Base-by-base conservation (phyloP, 2,329 filamentous ascomycete genomes). In the Chaetomium globosum region DNA sequence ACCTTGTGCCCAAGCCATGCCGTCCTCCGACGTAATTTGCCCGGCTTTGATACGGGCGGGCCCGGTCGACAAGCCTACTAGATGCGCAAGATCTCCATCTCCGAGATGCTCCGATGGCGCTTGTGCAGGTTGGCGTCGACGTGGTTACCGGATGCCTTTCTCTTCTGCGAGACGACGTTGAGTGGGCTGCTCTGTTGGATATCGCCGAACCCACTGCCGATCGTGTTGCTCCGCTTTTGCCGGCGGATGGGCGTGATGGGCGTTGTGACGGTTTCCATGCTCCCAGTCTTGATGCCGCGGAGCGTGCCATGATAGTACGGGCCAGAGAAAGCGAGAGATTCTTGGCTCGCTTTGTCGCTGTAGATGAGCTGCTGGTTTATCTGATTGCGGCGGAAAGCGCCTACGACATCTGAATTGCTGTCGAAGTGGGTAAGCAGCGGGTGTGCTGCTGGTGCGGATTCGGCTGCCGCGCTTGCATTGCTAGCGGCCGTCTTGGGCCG, bases 361-460 rank as follows among this genome's bases (percentile, higher is more conserved):
- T 84, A 76, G 65, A 87, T 85, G 66, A 87, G 79, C 70, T 86
- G 83, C 73, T 85, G 82, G 73, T 86, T 85, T 80, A 81, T 87
- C 74, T 85, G 87, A 75, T 85, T 88, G 69, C 81, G 86, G 63
- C 90, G 90, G 81, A 95, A 96, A 1, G 91, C 89, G 46, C 90
- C 90, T 43, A 95, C 90, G 16, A 89, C 86, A 64, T 88, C 85
- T 9, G 82, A 77, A 65, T 86, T 85, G 69, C 87, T 85, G 72
- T 89, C 87, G 48, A 93, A 86, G 70, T 89, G 88, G 61, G 83
- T 82, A n/a, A 90, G 78, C 62, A 89, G 82, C 30, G 83, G 81
- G 67, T 86, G 79, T 26, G 77, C 74, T 26, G 77, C 74, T 9
- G 80, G 74, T 46, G 81, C 78, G 21, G 76, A 75, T 68, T 86